Evolutionary conservation across 495 filamentous ascomycete genomes (phyloP), one percentile per base, ranked within the genome.

Genomic region (Sordaria brevicollis): DNA sequence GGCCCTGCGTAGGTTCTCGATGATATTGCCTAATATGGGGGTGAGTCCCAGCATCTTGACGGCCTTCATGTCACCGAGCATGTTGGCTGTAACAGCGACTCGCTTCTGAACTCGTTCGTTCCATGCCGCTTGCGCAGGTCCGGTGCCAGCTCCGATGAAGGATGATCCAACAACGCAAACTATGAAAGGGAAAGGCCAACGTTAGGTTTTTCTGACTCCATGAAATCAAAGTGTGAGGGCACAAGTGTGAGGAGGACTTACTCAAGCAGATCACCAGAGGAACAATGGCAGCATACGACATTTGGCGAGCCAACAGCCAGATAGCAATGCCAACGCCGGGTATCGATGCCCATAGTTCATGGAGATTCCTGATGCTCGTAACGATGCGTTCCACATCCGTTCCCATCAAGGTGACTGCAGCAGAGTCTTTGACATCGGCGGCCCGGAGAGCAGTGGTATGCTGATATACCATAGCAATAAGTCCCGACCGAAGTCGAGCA

Each of bases 331-430:
- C 84, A 25, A 89, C 83, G 71, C 89, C 83, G 6, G 84, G 73
- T 1, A 78, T 67, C 72, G 85, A 87, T 2, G 83, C 84, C 86
- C 75, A 84, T 9, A 82, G 69, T 65, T 83, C 82, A 71, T 82
- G 80, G 0, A 79, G 36, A 7, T 17, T 35, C 34, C 67, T 68
- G 33, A 67, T 75, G 1, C 75, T 74, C 1, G 29, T 21, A n/a
- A 77, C 67, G 49, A 82, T 78, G 21, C 77, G 74, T 68, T 82
- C 81, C 10, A 82, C 71, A 68, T 82, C 81, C n/a, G 77, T 68
- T 65, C 85, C 87, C 88, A 92, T 91, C 10, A 89, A 82, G 67
- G 88, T 90, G 9, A 91, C 67, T 0, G 89, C 85, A 6, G 74
- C 82, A 29, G 87, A 81, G 25, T 84, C 79, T 65, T 88, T 85